A percentile compares a stretch with the other conserved stretches of the same genome.
These are phyloP conservation scores for Tulasnella calospora DNA, from an alignment of 768 basidiomycete genomes.

Conservation along the genomic window DNA sequence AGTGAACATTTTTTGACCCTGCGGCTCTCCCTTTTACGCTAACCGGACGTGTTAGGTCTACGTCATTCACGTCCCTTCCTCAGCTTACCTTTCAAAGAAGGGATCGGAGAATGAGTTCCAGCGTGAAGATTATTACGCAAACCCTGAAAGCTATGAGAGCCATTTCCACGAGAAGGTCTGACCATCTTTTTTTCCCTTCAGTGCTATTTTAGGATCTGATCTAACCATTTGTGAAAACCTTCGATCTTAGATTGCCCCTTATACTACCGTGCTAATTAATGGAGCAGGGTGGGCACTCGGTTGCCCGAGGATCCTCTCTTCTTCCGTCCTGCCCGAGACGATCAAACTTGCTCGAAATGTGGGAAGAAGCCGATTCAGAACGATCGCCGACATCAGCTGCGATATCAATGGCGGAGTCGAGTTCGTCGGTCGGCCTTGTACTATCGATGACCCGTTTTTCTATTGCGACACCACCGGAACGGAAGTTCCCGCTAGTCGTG, in stretches of 20 bases:
- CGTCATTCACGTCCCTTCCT: constrained; percentile 62
- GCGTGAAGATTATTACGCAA: constrained; percentile 66
- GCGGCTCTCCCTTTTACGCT: background rate
- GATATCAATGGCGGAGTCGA: constrained; percentile 85
- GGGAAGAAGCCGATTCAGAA: constrained; percentile 51
- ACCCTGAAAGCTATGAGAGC: constrained; percentile 61
- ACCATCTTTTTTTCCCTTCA: background rate
- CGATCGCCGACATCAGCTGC: constrained; percentile 84
- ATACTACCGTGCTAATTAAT: constrained; percentile 78
- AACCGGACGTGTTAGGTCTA: constrained; percentile 53
- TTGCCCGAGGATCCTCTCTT: constrained; percentile 76
- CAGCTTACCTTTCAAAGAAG: constrained; percentile 52
- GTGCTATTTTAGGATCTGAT: background rate
- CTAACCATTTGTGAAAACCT: background rate
- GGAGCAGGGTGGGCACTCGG: constrained; percentile 77
- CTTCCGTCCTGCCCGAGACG: constrained; percentile 51
- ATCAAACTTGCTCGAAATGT: constrained; percentile 48
- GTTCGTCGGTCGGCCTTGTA: constrained; percentile 71
- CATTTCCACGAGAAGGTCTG: constrained; percentile 62
- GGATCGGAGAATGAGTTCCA: constrained; percentile 53
- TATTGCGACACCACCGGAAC: constrained; percentile 33
- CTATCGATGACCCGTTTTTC: constrained; percentile 68
- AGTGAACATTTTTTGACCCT: constrained; percentile 36
- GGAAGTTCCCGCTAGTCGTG: background rate
- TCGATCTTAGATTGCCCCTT: constrained; percentile 66